Conservation (phyloP, 192 early-diverging fungal species). For the Dissophora ornata region DNA sequence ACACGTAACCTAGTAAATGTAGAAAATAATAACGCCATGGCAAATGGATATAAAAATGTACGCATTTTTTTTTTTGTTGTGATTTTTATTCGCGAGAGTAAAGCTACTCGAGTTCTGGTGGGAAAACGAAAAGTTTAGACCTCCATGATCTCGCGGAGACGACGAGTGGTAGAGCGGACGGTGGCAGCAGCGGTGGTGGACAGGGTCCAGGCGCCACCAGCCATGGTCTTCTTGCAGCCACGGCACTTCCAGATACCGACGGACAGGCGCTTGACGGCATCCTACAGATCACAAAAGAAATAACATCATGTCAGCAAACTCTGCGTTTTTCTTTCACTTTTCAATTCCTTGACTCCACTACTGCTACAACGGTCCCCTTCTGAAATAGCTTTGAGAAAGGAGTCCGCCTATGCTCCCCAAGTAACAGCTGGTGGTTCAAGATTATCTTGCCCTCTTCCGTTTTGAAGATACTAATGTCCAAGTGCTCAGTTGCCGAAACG, state of each 20-base stretch:
- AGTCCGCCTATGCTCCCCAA: no score
- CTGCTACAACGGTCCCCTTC: no score
- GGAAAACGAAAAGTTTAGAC: constrained; percentile 69
- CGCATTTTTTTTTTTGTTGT: background rate
- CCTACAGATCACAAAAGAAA: constrained; percentile 59
- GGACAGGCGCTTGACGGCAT: constrained; percentile 90
- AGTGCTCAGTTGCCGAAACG: no score
- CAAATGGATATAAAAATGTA: no score
- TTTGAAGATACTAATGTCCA: no score
- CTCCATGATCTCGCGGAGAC: constrained; percentile 95
- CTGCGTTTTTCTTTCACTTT: no score
- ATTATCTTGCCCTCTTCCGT: no score
- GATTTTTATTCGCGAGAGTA: constrained; percentile 41
- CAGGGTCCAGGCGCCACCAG: constrained; percentile 98
- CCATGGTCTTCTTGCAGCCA: constrained; percentile 93
- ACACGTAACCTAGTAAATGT: no score
- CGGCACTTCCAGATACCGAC: constrained; percentile 99
- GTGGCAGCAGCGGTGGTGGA: constrained; percentile 92
- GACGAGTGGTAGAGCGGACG: constrained; percentile 95
- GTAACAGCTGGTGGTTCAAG: no score
- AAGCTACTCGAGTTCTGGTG: constrained; percentile 38
- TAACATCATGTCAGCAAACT: background rate
- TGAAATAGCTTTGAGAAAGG: no score
- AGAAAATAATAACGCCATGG: no score
- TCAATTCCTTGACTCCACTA: no score